phyloP scores from a whole-genome alignment of 2,329 filamentous ascomycete species.

The Diplodia seriata region DNA sequence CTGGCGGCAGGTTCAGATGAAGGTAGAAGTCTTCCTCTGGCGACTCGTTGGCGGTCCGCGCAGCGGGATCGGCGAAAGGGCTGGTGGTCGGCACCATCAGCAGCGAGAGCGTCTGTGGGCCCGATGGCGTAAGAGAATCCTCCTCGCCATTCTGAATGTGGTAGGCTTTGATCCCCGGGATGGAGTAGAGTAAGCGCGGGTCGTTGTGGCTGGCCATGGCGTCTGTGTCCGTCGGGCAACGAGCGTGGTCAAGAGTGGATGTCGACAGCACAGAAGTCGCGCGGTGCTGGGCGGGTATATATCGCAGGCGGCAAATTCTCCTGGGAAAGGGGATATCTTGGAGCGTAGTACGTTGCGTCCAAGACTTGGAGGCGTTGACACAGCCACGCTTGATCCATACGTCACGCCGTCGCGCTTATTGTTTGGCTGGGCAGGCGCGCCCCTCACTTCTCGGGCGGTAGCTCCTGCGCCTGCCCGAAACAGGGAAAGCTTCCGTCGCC shows the following conservation, averaged over 20 bases:
- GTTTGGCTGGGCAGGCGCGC: conserved; percentile 1
- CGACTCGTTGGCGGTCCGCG: conserved; percentile 62
- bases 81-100: conserved; percentile 95
- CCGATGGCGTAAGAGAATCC: conserved; percentile 78
- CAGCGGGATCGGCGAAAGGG: conserved; percentile 64
- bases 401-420: conserved; percentile 21
- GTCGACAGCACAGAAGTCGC: not conserved
- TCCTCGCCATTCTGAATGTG: conserved; percentile 90
- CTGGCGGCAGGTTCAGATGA: conserved; percentile 90
- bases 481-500: conserved; percentile 1
- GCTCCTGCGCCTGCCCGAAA: not conserved
- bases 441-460: no score
- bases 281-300: not conserved
- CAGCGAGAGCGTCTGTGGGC: conserved; percentile 88
- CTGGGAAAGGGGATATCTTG: conserved; percentile 14
- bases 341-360: conserved; percentile 17
- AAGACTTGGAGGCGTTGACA: conserved; percentile 19
- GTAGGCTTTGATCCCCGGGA: conserved; percentile 88
- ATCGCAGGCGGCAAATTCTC: conserved; percentile 1
- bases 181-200: conserved; percentile 62
- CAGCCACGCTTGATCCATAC: conserved; percentile 20
- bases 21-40: conserved; percentile 88
- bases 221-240: conserved; percentile 21
- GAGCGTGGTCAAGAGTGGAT: conserved; percentile 3
- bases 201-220: conserved; percentile 61